These are phyloP conservation scores for Blastomyces gilchristii DNA, from an alignment of 2,329 filamentous ascomycete species.

Conservation along the genomic window DNA sequence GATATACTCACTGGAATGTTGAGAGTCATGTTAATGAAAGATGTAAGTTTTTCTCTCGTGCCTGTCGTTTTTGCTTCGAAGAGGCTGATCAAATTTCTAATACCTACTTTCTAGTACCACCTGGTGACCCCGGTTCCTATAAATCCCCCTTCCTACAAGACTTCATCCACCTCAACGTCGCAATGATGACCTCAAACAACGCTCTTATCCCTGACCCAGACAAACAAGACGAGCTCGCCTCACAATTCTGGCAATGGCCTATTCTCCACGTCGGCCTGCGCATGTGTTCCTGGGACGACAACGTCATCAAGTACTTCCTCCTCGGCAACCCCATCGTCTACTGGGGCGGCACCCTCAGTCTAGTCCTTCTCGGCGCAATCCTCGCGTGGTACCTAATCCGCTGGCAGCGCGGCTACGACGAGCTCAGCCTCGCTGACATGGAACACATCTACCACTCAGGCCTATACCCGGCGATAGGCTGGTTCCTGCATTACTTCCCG, in stretches of 20 bases:
- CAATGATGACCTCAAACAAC: slow-evolving; percentile 99
- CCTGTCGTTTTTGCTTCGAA: background rate
- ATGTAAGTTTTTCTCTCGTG: slow-evolving; percentile 48
- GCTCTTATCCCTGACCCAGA: slow-evolving; percentile 94
- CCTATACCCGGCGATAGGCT: slow-evolving; percentile 82
- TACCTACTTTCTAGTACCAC: slow-evolving; percentile 55
- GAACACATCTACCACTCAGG: slow-evolving; percentile 93
- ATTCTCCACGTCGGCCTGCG: slow-evolving; percentile 88
- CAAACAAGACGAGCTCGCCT: slow-evolving; percentile 97
- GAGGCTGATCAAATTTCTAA: slow-evolving; percentile 5
- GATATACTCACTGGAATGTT: slow-evolving; percentile 98
- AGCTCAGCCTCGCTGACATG: slow-evolving; percentile 68
- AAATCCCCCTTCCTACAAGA: slow-evolving; percentile 96
- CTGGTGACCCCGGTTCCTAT: slow-evolving; percentile 80
- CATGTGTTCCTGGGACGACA: slow-evolving; percentile 98
- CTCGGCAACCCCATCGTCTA: slow-evolving; percentile 94
- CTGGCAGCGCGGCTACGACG: slow-evolving; percentile 89
- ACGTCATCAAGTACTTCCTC: slow-evolving; percentile 94
- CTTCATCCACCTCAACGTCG: slow-evolving; percentile 95
- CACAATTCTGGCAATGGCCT: slow-evolving; percentile 97
- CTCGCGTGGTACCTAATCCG: slow-evolving; percentile 78
- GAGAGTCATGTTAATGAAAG: slow-evolving; percentile 91
- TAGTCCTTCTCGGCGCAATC: slow-evolving; percentile 62
- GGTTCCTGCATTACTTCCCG: slow-evolving; percentile 92
- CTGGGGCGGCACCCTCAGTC: slow-evolving; percentile 77